phyloP scores from a whole-genome alignment of 192 early-diverging fungal species.

The Kappamyces sp. region DNA sequence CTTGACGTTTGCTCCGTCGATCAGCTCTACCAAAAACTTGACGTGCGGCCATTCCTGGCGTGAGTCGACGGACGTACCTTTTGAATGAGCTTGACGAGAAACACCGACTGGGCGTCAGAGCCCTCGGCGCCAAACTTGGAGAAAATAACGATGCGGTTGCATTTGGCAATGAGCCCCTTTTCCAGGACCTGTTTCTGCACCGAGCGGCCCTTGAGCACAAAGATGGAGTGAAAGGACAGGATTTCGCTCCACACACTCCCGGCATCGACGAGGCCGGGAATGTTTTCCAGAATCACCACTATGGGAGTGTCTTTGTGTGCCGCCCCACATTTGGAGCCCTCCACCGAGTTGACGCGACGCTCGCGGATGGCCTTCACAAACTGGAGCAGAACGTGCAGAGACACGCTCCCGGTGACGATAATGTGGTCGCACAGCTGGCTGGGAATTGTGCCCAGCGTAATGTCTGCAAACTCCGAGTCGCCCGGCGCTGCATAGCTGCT shows the following conservation, averaged over 20 bases:
- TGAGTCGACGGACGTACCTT: constrained; percentile 23
- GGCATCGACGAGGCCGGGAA: constrained; percentile 12
- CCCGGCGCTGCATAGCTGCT: too few relatives aligned
- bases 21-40: constrained; percentile 41
- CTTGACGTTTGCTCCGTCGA: constrained; percentile 41
- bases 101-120: constrained; percentile 44
- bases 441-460: neutral
- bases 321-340: neutral
- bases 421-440: constrained; percentile 26
- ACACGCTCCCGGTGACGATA: constrained; percentile 41
- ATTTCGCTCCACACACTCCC: constrained; percentile 38
- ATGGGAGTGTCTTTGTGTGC: constrained; percentile 22
- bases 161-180: constrained; percentile 29
- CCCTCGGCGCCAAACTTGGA: constrained; percentile 21
- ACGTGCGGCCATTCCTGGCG: constrained; percentile 41
- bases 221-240: constrained; percentile 20
- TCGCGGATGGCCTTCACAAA: constrained; percentile 39
- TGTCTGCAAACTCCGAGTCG: neutral
- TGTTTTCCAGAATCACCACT: constrained; percentile 33
- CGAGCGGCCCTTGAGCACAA: constrained; percentile 34
- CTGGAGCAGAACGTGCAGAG: constrained; percentile 35
- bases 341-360: neutral
- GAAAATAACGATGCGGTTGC: constrained; percentile 41
- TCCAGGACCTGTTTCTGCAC: constrained; percentile 37
- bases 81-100: constrained; percentile 51